Evolutionary conservation across 495 filamentous ascomycete species (phyloP).

Genomic region (Aspergillus sclerotioniger): DNA sequence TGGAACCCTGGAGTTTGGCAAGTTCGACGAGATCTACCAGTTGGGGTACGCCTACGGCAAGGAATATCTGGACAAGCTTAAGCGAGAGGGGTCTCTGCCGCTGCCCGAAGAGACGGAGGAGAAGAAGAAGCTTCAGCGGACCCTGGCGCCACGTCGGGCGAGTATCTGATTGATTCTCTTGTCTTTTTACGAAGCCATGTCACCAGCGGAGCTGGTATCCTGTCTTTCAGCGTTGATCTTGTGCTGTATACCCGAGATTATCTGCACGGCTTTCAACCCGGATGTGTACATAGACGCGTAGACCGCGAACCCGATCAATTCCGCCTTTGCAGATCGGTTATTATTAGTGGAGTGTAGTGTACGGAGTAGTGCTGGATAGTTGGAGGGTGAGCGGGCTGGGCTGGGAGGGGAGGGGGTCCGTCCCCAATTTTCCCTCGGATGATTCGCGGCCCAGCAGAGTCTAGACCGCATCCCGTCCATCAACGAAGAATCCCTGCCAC

Average conservation of each 20-base stretch:
- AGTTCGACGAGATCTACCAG: slow-evolving; percentile 94
- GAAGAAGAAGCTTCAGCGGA: slow-evolving; percentile 83
- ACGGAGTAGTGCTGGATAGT: too few relatives aligned
- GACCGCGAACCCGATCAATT: too few relatives aligned
- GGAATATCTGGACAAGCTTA: slow-evolving; percentile 69
- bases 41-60: slow-evolving; percentile 85
- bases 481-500: too few relatives aligned
- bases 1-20: slow-evolving; percentile 92
- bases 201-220: too few relatives aligned
- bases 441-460: too few relatives aligned
- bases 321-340: too few relatives aligned
- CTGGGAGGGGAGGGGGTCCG: too few relatives aligned
- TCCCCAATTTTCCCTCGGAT: too few relatives aligned
- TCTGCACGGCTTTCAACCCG: background rate
- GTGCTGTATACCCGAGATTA: background rate
- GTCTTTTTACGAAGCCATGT: too few relatives aligned
- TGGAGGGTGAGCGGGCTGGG: too few relatives aligned
- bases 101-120: slow-evolving; percentile 72
- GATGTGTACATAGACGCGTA: background rate
- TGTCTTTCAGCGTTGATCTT: background rate
- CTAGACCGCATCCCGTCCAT: too few relatives aligned
- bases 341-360: too few relatives aligned
- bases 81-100: slow-evolving; percentile 69
- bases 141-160: slow-evolving; percentile 88
- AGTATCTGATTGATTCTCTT: slow-evolving; percentile 60